A percentile compares a stretch with the other conserved stretches of the same genome.
phyloP scores from a whole-genome alignment of 495 filamentous ascomycete species.

The Hapsidospora chrysogenum region DNA sequence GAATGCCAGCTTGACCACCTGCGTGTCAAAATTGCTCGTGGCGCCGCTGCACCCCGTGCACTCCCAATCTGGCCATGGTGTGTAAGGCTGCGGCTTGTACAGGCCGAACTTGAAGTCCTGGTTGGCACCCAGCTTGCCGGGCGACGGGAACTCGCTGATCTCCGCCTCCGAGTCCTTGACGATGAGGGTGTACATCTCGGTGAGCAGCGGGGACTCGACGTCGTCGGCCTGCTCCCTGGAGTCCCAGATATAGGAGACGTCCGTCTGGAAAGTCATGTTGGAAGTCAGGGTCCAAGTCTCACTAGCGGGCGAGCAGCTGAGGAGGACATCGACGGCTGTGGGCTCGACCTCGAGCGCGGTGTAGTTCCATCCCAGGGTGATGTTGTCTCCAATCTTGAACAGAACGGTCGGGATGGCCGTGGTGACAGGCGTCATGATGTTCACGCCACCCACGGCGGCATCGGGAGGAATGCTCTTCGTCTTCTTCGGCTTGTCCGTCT shows the following conservation, averaged over 20 bases:
- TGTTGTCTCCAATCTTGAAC: constrained; percentile 74
- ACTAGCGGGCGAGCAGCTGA: constrained; percentile 44
- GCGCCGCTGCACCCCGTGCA: constrained; percentile 60
- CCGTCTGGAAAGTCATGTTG: constrained; percentile 32
- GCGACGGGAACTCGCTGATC: constrained; percentile 40
- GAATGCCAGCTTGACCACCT: constrained; percentile 54
- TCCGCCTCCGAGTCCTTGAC: constrained; percentile 58
- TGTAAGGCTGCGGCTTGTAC: constrained; percentile 56
- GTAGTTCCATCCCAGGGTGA: constrained; percentile 93
- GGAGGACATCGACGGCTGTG: constrained; percentile 62
- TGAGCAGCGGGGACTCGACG: constrained; percentile 40
- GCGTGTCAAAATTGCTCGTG: constrained; percentile 41
- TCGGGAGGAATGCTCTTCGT: constrained; percentile 40
- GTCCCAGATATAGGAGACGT: constrained; percentile 51
- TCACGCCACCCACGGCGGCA: constrained; percentile 52
- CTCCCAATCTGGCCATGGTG: constrained; percentile 37
- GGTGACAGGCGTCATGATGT: constrained; percentile 60
- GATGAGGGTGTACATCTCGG: constrained; percentile 67
- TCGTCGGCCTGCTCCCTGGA: constrained; percentile 47
- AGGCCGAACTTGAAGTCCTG: constrained; percentile 59
- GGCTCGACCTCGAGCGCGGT: constrained; percentile 69
- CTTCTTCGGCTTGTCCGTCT: constrained; percentile 8
- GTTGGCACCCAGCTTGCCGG: constrained; percentile 57
- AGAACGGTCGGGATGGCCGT: constrained; percentile 42
- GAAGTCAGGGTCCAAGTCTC: constrained; percentile 32